These are phyloP conservation scores for Acanthamoeba healyi DNA, from an alignment of 208 protist species.

Conservation along the genomic window DNA sequence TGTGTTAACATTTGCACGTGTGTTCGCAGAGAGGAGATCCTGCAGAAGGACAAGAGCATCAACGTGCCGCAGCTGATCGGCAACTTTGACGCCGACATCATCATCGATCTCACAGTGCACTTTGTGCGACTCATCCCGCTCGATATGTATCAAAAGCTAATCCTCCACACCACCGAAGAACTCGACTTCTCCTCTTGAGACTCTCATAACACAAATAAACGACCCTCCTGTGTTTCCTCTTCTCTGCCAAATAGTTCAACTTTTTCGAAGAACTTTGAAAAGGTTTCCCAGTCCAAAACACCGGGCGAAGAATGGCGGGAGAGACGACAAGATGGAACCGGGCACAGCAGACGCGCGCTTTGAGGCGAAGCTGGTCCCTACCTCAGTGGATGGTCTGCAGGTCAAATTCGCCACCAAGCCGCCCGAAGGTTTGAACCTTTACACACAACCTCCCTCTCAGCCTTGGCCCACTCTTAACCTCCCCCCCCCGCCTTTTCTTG, in stretches of 20 bases:
- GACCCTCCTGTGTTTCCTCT: neutral
- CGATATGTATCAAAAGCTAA: constrained; percentile 80
- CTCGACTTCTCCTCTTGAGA: constrained; percentile 1
- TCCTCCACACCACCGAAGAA: constrained; percentile 40
- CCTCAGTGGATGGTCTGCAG: neutral
- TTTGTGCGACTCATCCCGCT: constrained; percentile 85
- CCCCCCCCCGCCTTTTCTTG: neutral
- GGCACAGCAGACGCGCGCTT: neutral
- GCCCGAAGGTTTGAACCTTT: neutral
- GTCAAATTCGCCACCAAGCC: neutral
- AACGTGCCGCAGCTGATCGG: constrained; percentile 70
- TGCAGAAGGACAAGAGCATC: constrained; percentile 77
- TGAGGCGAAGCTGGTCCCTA: constrained; percentile 6
- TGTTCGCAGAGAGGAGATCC: constrained; percentile 73
- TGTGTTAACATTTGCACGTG: neutral
- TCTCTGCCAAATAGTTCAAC: neutral
- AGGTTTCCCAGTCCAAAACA: no score
- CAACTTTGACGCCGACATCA: constrained; percentile 83
- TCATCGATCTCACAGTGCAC: constrained; percentile 84
- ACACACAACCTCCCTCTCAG: neutral
- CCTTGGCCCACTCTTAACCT: no score
- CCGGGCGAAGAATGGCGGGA: no score
- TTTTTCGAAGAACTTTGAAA: neutral
- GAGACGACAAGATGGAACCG: neutral
- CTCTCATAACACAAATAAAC: neutral